phyloP scores from a whole-genome alignment of 2,329 filamentous ascomycete species.

The Sporothrix euskadiensis region DNA sequence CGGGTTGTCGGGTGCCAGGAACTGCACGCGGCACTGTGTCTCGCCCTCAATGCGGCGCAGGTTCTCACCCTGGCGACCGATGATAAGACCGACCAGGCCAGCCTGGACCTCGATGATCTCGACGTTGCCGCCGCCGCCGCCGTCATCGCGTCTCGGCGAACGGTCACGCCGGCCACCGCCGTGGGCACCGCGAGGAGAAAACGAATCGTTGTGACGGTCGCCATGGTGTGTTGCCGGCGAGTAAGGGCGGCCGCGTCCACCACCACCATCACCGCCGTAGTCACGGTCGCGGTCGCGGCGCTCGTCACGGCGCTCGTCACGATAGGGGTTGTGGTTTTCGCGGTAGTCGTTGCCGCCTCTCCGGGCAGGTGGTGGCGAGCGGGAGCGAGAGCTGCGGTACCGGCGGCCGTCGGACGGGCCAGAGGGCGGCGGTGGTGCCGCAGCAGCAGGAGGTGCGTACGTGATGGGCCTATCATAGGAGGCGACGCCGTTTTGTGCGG shows the following conservation, averaged over 20 bases:
- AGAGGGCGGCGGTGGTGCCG: not conserved
- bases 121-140: slow-evolving; percentile 63
- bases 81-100: slow-evolving; percentile 83
- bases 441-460: slow-evolving; percentile 43
- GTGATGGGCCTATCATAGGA: slow-evolving; percentile 60
- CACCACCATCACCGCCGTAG: slow-evolving; percentile 52
- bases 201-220: slow-evolving; percentile 48
- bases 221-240: slow-evolving; percentile 37
- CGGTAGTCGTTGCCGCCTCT: slow-evolving; percentile 64
- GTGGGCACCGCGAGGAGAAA: slow-evolving; percentile 58
- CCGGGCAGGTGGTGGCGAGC: slow-evolving; percentile 65
- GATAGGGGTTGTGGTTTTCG: not conserved
- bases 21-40: slow-evolving; percentile 81
- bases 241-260: slow-evolving; percentile 45
- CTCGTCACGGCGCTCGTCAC: slow-evolving; percentile 11
- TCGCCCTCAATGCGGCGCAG: slow-evolving; percentile 81
- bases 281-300: slow-evolving; percentile 49
- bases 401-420: slow-evolving; percentile 49
- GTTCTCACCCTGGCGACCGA: slow-evolving; percentile 87
- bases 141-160: slow-evolving; percentile 29
- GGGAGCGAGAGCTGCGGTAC: slow-evolving; percentile 68
- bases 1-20: slow-evolving; percentile 72
- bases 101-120: slow-evolving; percentile 88
- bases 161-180: slow-evolving; percentile 42
- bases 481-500: slow-evolving; percentile 72